Conservation (phyloP, 2,329 filamentous ascomycete species). For the Aspergillus fumigatus region DNA sequence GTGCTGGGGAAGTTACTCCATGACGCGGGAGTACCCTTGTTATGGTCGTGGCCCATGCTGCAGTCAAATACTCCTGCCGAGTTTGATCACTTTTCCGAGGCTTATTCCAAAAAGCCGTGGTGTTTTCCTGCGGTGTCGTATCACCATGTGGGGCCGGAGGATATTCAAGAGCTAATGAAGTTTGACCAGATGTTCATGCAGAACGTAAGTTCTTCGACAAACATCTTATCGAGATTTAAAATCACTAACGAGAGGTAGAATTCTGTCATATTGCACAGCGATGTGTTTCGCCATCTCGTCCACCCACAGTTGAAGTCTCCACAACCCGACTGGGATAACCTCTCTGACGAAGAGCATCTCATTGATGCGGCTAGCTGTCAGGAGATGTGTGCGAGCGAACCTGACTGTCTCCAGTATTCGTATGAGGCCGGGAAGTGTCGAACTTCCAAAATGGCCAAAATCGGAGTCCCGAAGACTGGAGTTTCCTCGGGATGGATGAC, state of each 20-base stretch:
- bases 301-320: constrained; percentile 6
- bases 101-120: constrained; percentile 39
- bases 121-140: constrained; percentile 48
- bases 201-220: constrained; percentile 46
- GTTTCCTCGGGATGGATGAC: constrained; percentile 6
- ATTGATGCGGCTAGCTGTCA: constrained; percentile 1
- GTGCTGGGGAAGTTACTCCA: constrained; percentile 42
- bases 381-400: background rate
- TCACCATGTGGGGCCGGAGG: constrained; percentile 42
- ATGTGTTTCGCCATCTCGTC: constrained; percentile 24
- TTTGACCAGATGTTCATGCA: constrained; percentile 50
- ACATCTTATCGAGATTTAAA: too few relatives aligned
- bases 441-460: background rate
- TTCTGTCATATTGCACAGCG: constrained; percentile 20
- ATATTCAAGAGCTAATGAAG: constrained; percentile 39
- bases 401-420: constrained; percentile 5
- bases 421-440: constrained; percentile 4
- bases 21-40: constrained; percentile 40
- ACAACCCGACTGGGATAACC: constrained; percentile 24
- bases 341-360: constrained; percentile 5
- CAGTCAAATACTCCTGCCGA: constrained; percentile 35
- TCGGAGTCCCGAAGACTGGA: background rate
- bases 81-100: constrained; percentile 36
- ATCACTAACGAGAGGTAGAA: constrained; percentile 13
- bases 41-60: constrained; percentile 45